These are phyloP conservation scores for Artemisia annua DNA, from an alignment of 129 eudicot genomes.

Conservation along the genomic window DNA sequence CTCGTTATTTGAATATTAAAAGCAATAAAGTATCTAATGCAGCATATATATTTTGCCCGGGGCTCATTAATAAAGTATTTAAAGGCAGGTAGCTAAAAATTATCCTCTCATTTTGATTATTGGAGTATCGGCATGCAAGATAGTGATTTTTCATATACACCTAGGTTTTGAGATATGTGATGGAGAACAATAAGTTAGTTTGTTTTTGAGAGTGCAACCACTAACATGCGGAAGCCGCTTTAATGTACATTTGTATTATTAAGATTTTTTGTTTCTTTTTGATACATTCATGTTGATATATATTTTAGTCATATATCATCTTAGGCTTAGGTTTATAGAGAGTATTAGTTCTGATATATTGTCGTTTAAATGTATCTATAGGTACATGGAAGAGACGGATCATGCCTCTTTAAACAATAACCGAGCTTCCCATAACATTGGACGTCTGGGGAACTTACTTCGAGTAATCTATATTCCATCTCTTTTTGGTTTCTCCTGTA, in stretches of 20 bases:
- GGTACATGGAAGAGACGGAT: constrained; percentile 79
- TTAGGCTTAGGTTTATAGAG: constrained; percentile 7
- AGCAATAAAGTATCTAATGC: not conserved
- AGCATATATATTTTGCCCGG: not conserved
- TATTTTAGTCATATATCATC: not conserved
- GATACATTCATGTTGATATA: constrained; percentile 2
- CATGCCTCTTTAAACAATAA: constrained; percentile 59
- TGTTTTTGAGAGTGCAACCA: too few relatives aligned
- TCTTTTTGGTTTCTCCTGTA: not conserved
- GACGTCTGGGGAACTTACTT: constrained; percentile 78
- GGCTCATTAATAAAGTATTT: too few relatives aligned
- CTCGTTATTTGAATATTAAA: not conserved
- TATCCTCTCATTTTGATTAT: too few relatives aligned
- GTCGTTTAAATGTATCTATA: constrained; percentile 26
- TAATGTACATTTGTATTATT: not conserved
- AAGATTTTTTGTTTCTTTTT: not conserved
- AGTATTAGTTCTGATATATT: constrained; percentile 13
- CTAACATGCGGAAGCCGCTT: too few relatives aligned
- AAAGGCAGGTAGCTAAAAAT: too few relatives aligned
- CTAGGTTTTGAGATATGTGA: too few relatives aligned
- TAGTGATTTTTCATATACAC: too few relatives aligned
- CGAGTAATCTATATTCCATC: constrained; percentile 48
- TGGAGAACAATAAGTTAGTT: too few relatives aligned
- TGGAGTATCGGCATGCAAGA: too few relatives aligned
- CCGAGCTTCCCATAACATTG: constrained; percentile 82